Evolutionary conservation across 192 early-diverging fungal genomes (phyloP).

Genomic region (Coemansia sp.): DNA sequence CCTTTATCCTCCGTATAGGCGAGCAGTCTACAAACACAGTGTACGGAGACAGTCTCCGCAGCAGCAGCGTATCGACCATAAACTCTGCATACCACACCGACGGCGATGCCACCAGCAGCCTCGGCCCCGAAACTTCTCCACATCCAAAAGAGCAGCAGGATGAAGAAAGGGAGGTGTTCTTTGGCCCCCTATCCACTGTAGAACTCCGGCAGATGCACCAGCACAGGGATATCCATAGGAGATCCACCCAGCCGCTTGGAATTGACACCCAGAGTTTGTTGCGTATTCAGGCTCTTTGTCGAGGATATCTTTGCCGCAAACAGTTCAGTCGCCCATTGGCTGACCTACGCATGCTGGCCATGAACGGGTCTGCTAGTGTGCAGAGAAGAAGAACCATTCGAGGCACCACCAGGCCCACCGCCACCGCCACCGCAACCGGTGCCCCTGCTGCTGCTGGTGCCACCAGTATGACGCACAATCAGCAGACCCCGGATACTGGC

Average conservation of each 20-base stretch:
- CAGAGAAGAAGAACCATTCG: constrained; percentile 14
- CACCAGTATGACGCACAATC: too few species aligned
- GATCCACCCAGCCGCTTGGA: not conserved
- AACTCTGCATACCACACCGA: constrained; percentile 4
- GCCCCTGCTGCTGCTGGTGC: too few species aligned
- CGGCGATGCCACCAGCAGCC: not conserved
- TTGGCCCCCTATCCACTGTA: constrained; percentile 22
- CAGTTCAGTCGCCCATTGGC: constrained; percentile 3
- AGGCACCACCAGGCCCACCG: not conserved
- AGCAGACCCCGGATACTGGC: too few species aligned
- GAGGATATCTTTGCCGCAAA: constrained; percentile 14
- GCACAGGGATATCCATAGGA: not conserved
- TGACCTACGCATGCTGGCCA: constrained; percentile 21
- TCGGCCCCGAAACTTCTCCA: not conserved
- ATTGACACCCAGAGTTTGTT: too few species aligned
- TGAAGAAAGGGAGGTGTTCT: constrained; percentile 43
- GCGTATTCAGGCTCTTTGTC: constrained; percentile 17
- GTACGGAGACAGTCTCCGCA: not conserved
- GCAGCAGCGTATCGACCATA: constrained; percentile 5
- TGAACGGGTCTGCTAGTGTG: constrained; percentile 31
- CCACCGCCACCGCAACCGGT: not conserved
- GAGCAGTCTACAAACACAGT: too few species aligned
- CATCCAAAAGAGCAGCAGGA: not conserved
- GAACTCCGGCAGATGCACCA: constrained; percentile 23
- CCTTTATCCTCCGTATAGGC: too few species aligned